Evolutionary conservation across 768 basidiomycete species (phyloP).

Genomic region (Kwoniella sp.): DNA sequence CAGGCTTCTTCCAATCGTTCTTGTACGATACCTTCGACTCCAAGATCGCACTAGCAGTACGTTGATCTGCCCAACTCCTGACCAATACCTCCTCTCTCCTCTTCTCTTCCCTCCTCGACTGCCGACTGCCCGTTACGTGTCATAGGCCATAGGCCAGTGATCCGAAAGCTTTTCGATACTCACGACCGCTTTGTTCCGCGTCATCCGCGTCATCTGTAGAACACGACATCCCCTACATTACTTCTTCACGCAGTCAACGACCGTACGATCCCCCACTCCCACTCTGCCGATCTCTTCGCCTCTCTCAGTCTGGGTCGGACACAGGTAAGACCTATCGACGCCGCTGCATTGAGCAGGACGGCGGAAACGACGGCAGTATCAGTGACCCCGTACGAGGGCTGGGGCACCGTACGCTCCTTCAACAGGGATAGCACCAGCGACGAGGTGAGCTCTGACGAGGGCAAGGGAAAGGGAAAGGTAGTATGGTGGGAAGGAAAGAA

Average conservation of each 20-base stretch:
- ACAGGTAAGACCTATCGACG: too few relatives aligned
- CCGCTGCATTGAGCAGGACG: too few relatives aligned
- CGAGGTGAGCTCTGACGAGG: too few relatives aligned
- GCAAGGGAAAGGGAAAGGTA: constrained; percentile 29
- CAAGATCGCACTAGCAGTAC: constrained; percentile 23
- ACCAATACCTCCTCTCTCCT: too few relatives aligned
- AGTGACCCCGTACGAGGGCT: constrained; percentile 29
- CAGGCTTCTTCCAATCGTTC: constrained; percentile 21
- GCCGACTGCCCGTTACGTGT: not conserved
- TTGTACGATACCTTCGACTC: constrained; percentile 37
- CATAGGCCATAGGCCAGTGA: too few relatives aligned
- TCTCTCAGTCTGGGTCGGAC: constrained; percentile 57
- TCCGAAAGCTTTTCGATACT: too few relatives aligned
- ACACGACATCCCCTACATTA: constrained; percentile 69
- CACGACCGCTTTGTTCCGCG: too few relatives aligned
- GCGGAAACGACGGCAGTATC: too few relatives aligned
- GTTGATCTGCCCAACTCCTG: too few relatives aligned
- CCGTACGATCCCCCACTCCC: constrained; percentile 69
- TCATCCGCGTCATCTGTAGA: constrained; percentile 59
- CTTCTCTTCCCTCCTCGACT: not conserved
- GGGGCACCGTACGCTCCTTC: constrained; percentile 39
- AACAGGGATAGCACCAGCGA: not conserved
- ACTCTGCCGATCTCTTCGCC: constrained; percentile 70
- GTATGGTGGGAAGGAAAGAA: constrained; percentile 46
- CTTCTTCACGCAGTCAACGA: constrained; percentile 77